These are phyloP conservation scores for Xylaria multiplex DNA, from an alignment of 2,329 filamentous ascomycete genomes.

Conservation along the genomic window DNA sequence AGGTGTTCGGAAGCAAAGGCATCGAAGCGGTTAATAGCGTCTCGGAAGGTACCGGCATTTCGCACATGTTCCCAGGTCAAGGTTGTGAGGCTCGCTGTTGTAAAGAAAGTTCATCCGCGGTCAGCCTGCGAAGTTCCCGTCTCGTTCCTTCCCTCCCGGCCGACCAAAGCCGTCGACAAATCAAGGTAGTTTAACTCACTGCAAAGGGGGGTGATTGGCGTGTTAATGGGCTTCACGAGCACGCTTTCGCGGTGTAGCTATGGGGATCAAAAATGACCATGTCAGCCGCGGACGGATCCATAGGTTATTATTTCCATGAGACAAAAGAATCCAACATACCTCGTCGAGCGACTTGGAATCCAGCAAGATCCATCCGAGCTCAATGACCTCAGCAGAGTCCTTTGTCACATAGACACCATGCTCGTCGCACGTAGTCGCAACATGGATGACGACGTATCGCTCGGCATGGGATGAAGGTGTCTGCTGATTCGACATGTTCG, in stretches of 20 bases:
- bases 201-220: constrained; percentile 96
- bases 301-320: background rate
- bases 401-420: constrained; percentile 99
- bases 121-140: constrained; percentile 27
- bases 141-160: background rate
- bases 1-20: constrained; percentile 92
- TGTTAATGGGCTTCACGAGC: constrained; percentile 98
- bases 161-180: constrained; percentile 31
- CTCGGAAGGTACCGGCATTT: constrained; percentile 95
- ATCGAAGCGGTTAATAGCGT: constrained; percentile 95
- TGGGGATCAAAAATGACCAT: background rate
- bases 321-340: constrained; percentile 64
- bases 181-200: constrained; percentile 72
- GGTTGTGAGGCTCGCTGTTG: constrained; percentile 90
- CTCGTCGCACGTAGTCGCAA: constrained; percentile 98
- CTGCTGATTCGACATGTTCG: constrained; percentile 59
- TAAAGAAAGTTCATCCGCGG: constrained; percentile 31
- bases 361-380: constrained; percentile 96
- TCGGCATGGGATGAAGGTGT: constrained; percentile 78
- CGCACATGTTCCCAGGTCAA: constrained; percentile 99
- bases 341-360: constrained; percentile 92
- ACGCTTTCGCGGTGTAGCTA: constrained; percentile 95
- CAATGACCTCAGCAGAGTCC: constrained; percentile 98
- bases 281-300: constrained; percentile 23
- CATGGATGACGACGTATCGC: constrained; percentile 97